These are phyloP conservation scores for Colletotrichum paranaense DNA, from an alignment of 2,329 filamentous ascomycete species.

Conservation along the genomic window DNA sequence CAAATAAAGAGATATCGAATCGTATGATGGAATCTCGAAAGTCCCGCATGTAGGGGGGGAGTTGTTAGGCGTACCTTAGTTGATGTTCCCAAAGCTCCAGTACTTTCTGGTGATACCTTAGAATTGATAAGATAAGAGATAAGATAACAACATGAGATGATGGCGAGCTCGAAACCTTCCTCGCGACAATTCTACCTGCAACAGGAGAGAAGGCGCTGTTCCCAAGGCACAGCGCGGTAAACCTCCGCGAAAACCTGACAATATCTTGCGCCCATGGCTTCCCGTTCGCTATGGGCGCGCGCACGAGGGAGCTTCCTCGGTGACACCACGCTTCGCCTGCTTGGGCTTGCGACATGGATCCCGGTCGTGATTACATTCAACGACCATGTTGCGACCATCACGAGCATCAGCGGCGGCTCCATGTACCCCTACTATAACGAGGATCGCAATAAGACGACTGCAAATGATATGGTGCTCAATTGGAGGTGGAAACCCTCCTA, in stretches of 20 bases:
- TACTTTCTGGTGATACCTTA: neutral
- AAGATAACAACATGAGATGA: constrained; percentile 17
- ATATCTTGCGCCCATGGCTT: constrained; percentile 22
- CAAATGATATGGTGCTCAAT: constrained; percentile 67
- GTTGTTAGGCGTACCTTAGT: neutral
- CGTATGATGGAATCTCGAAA: too few relatives aligned
- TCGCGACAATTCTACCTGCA: neutral
- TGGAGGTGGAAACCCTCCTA: constrained; percentile 69
- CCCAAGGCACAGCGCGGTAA: neutral
- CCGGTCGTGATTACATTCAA: constrained; percentile 72
- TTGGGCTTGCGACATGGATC: constrained; percentile 69
- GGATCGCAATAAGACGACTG: constrained; percentile 67
- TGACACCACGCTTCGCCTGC: constrained; percentile 36
- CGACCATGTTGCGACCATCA: constrained; percentile 68
- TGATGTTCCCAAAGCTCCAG: too few relatives aligned
- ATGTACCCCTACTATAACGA: constrained; percentile 85
- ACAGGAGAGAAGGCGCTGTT: neutral
- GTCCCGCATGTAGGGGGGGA: too few relatives aligned
- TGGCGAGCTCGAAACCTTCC: constrained; percentile 20
- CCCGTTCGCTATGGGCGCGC: constrained; percentile 34
- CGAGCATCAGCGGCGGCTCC: constrained; percentile 69
- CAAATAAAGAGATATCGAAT: too few relatives aligned
- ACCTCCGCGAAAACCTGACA: neutral
- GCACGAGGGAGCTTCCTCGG: constrained; percentile 42
- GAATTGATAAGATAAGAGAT: constrained; percentile 18